Base-by-base conservation (phyloP, 139 green algal genomes). In the Chlamydomonas sp. region DNA sequence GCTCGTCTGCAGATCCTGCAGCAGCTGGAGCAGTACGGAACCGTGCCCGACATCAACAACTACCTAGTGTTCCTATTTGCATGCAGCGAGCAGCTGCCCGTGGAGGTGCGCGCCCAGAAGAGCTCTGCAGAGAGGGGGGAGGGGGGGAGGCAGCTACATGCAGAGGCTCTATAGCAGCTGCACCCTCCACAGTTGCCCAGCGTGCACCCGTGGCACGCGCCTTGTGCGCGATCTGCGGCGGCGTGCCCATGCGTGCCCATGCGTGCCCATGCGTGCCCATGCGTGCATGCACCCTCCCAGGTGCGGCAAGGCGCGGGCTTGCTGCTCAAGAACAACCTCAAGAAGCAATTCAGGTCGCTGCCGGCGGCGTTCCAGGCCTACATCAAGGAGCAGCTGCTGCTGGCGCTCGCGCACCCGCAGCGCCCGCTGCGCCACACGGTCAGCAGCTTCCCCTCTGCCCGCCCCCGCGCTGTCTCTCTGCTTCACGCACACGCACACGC, bases 271-370 rank as follows among this genome's bases (percentile, higher is more conserved):
- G n/a, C n/a, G n/a, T n/a, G n/a, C n/a, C n/a, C n/a, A n/a, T n/a
- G n/a, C n/a, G n/a, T n/a, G n/a, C n/a, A n/a, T n/a, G n/a, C n/a
- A n/a, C n/a, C 20, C 43, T 54, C 37, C 6, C 80, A 96, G 82
- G 87, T 97, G 0, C 79, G 94, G 3, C 94, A 98, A 72, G 85
- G 75, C 47, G 94, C 94, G 0, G 94, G 94, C 4, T 77, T 98
- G 33, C 72, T 97, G 54, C 80, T 98, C 35, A 98, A 98, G 75
- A 98, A 98, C 84, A 96, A 95, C 69, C 67, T 98, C 3, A 85
- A 86, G 49, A 58, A 77, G 28, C 79, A 87, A 43, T 94, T 83
- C 63, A 71, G 61, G 5, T 6, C 16, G 20, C 30, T 68, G 34
- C 60, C 30, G 5, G 8, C 13, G 34, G 54, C 30, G 29, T 86